Conservation (phyloP, 306 rosid species). For the Dalbergia cultrata region DNA sequence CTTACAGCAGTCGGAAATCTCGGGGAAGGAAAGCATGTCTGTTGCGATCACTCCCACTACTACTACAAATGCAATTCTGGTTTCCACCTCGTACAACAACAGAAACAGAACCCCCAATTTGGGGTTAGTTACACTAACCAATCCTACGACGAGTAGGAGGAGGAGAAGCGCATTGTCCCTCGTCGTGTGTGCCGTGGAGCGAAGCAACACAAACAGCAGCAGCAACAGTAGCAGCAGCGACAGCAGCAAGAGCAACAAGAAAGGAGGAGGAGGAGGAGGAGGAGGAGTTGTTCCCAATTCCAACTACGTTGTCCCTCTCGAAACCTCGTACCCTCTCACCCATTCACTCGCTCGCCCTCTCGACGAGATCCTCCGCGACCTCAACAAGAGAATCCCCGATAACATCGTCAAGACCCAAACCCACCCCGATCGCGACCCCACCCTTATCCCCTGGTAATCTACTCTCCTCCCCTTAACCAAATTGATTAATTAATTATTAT, state of each 20-base stretch:
- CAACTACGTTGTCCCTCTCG: slow-evolving; percentile 91
- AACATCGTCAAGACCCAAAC: slow-evolving; percentile 62
- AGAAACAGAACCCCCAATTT: background rate
- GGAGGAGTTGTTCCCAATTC: slow-evolving; percentile 66
- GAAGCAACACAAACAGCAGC: background rate
- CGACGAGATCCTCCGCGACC: slow-evolving; percentile 87
- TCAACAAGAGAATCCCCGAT: slow-evolving; percentile 91
- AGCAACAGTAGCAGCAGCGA: slow-evolving; percentile 37
- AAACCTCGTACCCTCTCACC: slow-evolving; percentile 69
- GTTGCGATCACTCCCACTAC: background rate
- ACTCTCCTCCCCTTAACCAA: background rate
- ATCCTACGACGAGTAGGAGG: background rate
- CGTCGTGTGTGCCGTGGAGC: background rate
- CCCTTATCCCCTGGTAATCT: slow-evolving; percentile 80
- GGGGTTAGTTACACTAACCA: background rate
- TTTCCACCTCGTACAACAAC: background rate
- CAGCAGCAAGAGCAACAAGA: slow-evolving; percentile 53
- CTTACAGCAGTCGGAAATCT: background rate
- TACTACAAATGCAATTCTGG: background rate
- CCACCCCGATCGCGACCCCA: slow-evolving; percentile 51
- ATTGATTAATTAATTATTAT: background rate
- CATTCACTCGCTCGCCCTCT: slow-evolving; percentile 92
- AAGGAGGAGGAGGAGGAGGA: slow-evolving; percentile 50
- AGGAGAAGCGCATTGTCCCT: background rate
- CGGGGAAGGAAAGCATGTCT: background rate